A percentile compares a stretch with the other conserved stretches of the same genome.
Conservation (phyloP, 257 asterid species). For the Solanum lignicaule region DNA sequence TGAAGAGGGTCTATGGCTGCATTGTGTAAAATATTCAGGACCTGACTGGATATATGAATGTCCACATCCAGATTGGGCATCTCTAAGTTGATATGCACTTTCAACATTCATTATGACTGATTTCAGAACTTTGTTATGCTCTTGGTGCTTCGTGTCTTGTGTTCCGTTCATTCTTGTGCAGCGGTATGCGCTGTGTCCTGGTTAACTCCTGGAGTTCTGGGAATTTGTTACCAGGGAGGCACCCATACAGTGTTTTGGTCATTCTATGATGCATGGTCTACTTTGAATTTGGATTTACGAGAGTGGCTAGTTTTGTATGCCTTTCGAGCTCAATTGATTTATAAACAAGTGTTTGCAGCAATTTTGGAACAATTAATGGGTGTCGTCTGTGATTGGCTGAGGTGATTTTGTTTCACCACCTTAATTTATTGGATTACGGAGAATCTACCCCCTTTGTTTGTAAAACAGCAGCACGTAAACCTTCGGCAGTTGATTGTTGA, state of each 20-base stretch:
- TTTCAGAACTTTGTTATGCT: background rate
- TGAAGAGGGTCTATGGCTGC: conserved; percentile 90
- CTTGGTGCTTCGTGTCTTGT: background rate
- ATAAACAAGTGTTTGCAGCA: background rate
- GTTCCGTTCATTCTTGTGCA: background rate
- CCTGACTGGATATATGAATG: conserved; percentile 78
- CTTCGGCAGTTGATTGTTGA: background rate
- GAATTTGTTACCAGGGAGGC: background rate
- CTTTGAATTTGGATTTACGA: background rate
- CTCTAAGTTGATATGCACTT: conserved; percentile 9
- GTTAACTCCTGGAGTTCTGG: background rate
- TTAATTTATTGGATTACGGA: background rate
- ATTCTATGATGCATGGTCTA: background rate
- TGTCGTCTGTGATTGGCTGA: background rate
- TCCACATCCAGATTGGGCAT: conserved; percentile 77
- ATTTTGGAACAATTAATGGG: background rate
- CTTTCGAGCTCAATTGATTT: background rate
- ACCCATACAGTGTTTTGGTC: background rate
- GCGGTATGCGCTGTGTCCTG: background rate
- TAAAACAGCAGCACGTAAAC: background rate
- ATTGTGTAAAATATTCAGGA: conserved; percentile 73
- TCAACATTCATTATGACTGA: background rate
- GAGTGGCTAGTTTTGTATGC: background rate
- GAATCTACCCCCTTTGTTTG: background rate
- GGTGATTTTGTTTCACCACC: background rate